These are phyloP conservation scores for Blastobotrys petasosporus DNA, from an alignment of 1,139 yeast species.

Conservation along the genomic window DNA sequence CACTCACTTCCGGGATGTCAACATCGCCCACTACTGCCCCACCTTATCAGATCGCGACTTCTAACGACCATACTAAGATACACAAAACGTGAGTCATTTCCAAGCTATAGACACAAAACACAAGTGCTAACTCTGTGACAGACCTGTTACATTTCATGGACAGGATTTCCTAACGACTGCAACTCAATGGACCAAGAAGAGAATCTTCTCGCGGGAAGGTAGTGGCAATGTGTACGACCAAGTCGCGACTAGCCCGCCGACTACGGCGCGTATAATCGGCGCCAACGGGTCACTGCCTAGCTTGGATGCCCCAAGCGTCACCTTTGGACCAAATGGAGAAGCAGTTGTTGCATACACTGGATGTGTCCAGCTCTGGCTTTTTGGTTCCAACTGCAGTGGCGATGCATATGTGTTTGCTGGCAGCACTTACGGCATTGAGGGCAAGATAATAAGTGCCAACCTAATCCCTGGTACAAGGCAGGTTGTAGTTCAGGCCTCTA, in stretches of 20 bases:
- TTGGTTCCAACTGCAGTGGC: slow-evolving; percentile 11
- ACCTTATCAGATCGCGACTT: slow-evolving; percentile 14
- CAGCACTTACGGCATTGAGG: slow-evolving; percentile 19
- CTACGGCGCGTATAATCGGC: not conserved
- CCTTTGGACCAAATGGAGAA: slow-evolving; percentile 17
- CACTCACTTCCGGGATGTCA: slow-evolving; percentile 3
- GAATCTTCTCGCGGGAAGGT: slow-evolving; percentile 19
- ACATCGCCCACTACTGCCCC: slow-evolving; percentile 11
- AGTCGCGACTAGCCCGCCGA: slow-evolving; percentile 5
- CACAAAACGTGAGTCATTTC: slow-evolving; percentile 18
- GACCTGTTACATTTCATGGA: slow-evolving; percentile 22
- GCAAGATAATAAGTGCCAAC: slow-evolving; percentile 18
- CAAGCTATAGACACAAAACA: not conserved
- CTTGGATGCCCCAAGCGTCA: slow-evolving; percentile 8
- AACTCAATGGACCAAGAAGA: slow-evolving; percentile 26
- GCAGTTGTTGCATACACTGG: slow-evolving; percentile 19
- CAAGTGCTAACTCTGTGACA: slow-evolving; percentile 6
- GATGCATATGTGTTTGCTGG: slow-evolving; percentile 22
- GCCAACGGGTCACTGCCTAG: not conserved
- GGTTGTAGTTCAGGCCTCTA: slow-evolving; percentile 20
- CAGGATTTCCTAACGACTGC: slow-evolving; percentile 25
- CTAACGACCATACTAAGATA: slow-evolving; percentile 20
- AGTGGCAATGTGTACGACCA: not conserved
- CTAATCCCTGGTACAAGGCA: slow-evolving; percentile 8
- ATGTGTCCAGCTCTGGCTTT: slow-evolving; percentile 25